Evolutionary conservation across 176 grass and related monocot genomes (phyloP).

Genomic region (Melocanna baccifera): DNA sequence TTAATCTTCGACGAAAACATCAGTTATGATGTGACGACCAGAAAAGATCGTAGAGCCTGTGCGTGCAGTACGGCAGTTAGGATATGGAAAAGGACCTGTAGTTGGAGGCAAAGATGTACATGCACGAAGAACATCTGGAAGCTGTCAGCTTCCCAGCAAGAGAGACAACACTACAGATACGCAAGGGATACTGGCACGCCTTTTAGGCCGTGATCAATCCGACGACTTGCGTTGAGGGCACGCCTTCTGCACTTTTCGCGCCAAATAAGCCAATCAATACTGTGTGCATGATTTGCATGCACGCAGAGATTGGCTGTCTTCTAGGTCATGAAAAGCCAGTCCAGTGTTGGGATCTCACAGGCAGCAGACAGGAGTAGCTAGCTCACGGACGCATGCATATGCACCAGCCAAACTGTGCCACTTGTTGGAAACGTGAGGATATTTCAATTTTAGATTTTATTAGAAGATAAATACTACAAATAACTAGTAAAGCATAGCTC

Average conservation of each 20-base stretch:
- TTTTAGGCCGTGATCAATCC: not conserved
- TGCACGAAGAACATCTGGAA: not conserved
- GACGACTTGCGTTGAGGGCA: not conserved
- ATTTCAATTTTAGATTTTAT: too few relatives aligned
- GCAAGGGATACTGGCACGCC: not conserved
- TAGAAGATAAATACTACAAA: too few relatives aligned
- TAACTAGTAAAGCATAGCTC: too few relatives aligned
- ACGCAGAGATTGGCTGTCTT: not conserved
- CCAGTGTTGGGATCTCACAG: not conserved
- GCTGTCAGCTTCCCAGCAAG: not conserved
- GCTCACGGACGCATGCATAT: not conserved
- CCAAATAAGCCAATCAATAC: not conserved
- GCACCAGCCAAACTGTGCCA: too few relatives aligned
- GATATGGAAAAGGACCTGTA: not conserved
- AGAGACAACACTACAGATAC: not conserved
- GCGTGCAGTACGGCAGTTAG: not conserved
- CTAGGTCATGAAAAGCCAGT: not conserved
- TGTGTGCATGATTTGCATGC: not conserved
- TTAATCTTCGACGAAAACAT: not conserved
- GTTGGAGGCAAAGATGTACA: not conserved
- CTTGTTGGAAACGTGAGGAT: too few relatives aligned
- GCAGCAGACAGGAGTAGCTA: not conserved
- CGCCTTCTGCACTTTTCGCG: not conserved
- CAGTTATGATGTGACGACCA: not conserved
- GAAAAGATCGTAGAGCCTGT: not conserved